Conservation (phyloP, 768 basidiomycete genomes). For the Calocybe gangraenosa region DNA sequence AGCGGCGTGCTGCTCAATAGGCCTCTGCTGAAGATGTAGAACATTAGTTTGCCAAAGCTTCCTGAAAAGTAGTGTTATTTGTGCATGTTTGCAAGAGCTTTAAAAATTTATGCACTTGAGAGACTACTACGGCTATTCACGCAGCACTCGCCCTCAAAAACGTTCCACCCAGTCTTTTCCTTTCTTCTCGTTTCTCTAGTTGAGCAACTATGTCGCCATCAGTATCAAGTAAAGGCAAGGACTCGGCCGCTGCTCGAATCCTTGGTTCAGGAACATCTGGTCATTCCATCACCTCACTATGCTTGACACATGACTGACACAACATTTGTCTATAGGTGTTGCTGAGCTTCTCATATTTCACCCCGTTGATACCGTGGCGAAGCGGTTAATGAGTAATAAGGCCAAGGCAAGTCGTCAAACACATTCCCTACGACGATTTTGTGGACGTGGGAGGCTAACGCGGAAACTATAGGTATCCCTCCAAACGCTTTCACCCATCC, state of each 20-base stretch:
- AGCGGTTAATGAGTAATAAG: conserved; percentile 98
- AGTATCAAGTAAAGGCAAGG: conserved; percentile 57
- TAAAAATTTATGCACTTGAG: conserved; percentile 11
- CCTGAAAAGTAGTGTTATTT: too few species aligned
- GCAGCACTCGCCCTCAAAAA: conserved; percentile 12
- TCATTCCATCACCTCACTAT: conserved; percentile 29
- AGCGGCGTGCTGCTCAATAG: too few species aligned
- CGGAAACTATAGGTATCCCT: conserved; percentile 50
- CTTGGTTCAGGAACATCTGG: conserved; percentile 93
- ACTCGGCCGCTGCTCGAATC: conserved; percentile 87
- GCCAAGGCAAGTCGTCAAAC: conserved; percentile 56
- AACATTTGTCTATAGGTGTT: conserved; percentile 52
- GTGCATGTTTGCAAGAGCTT: conserved; percentile 6
- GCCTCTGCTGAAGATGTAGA: too few species aligned
- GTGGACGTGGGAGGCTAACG: neutral
- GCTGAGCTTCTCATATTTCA: conserved; percentile 95
- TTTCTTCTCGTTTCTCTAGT: conserved; percentile 5
- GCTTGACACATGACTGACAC: neutral
- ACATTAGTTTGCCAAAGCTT: too few species aligned
- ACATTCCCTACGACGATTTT: conserved; percentile 1
- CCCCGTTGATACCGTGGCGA: conserved; percentile 97
- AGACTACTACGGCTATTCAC: conserved; percentile 7
- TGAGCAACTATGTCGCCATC: conserved; percentile 36
- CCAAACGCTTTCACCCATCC: conserved; percentile 62
- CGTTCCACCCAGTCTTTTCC: conserved; percentile 1